Conservation (phyloP, 1,284 basidiomycete genomes). For the Rhodotorula glutinis region DNA sequence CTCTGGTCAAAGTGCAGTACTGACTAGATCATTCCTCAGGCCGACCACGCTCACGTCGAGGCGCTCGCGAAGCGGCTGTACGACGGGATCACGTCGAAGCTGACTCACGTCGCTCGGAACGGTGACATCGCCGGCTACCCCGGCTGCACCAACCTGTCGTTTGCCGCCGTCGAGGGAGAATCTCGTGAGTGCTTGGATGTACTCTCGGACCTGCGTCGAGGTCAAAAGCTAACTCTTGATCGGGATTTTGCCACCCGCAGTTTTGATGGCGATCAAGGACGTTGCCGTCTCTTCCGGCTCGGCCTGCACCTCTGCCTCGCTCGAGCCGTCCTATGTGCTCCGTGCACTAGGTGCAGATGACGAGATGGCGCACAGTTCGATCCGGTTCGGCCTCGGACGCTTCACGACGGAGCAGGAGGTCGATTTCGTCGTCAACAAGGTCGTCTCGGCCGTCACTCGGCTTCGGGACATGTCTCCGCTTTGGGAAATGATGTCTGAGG, state of each 20-base stretch:
- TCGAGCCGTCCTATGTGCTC: slow-evolving; percentile 97
- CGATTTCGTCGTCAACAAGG: slow-evolving; percentile 88
- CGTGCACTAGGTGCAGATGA: slow-evolving; percentile 94
- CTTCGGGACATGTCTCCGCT: slow-evolving; percentile 57
- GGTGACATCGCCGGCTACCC: slow-evolving; percentile 70
- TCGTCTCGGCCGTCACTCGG: slow-evolving; percentile 73
- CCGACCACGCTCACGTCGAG: slow-evolving; percentile 76
- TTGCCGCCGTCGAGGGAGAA: slow-evolving; percentile 31
- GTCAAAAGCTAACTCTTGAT: not conserved
- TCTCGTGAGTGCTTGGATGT: slow-evolving; percentile 16
- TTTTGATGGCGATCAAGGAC: slow-evolving; percentile 98
- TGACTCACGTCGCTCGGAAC: slow-evolving; percentile 89
- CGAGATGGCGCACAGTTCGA: slow-evolving; percentile 97
- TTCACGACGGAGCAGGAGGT: slow-evolving; percentile 98
- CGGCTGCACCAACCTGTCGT: slow-evolving; percentile 35
- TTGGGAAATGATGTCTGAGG: slow-evolving; percentile 99
- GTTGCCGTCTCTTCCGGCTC: slow-evolving; percentile 96
- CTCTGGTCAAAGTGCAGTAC: no score
- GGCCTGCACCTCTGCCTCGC: slow-evolving; percentile 95
- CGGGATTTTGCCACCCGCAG: not conserved
- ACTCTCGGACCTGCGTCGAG: not conserved
- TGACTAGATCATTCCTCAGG: slow-evolving; percentile 51
- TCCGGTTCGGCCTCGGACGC: slow-evolving; percentile 95
- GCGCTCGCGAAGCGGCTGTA: slow-evolving; percentile 78
- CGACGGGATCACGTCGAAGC: slow-evolving; percentile 72